These are phyloP conservation scores for Sarcodon aspratus DNA, from an alignment of 768 basidiomycete genomes.

Conservation along the genomic window DNA sequence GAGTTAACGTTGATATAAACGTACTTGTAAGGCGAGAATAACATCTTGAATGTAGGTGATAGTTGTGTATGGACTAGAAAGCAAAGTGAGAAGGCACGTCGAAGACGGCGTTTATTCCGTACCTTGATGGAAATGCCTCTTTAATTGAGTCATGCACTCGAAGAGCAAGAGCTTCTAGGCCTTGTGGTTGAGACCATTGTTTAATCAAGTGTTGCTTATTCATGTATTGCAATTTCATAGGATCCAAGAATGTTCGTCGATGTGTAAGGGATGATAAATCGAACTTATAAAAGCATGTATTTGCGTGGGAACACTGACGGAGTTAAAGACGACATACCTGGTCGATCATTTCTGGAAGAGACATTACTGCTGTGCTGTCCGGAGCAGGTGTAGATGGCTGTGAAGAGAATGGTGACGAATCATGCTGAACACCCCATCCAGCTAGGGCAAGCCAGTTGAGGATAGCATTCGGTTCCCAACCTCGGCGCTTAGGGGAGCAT, in stretches of 20 bases:
- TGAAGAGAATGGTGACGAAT: constrained; percentile 9
- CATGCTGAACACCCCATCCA: constrained; percentile 73
- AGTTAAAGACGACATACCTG: constrained; percentile 27
- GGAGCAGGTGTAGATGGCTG: constrained; percentile 12
- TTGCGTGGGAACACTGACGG: not conserved
- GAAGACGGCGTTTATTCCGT: constrained; percentile 1
- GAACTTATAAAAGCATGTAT: constrained; percentile 35
- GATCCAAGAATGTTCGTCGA: constrained; percentile 73
- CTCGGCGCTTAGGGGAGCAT: not conserved
- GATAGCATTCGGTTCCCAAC: constrained; percentile 68
- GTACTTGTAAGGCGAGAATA: constrained; percentile 50
- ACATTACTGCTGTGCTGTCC: constrained; percentile 56
- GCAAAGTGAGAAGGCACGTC: not conserved
- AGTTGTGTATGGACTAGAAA: constrained; percentile 26
- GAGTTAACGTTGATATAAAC: not conserved
- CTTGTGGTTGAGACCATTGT: constrained; percentile 36
- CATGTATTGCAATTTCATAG: constrained; percentile 70
- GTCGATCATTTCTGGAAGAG: constrained; percentile 50
- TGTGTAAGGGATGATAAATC: constrained; percentile 69
- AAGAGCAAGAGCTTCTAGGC: constrained; percentile 40
- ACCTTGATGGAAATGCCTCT: constrained; percentile 51
- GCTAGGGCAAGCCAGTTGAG: constrained; percentile 90
- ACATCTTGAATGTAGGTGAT: constrained; percentile 53
- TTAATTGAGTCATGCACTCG: constrained; percentile 44
- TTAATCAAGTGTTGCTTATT: constrained; percentile 79